These are phyloP conservation scores for Pichia nakasei DNA, from an alignment of 805 yeast species.

Conservation along the genomic window DNA sequence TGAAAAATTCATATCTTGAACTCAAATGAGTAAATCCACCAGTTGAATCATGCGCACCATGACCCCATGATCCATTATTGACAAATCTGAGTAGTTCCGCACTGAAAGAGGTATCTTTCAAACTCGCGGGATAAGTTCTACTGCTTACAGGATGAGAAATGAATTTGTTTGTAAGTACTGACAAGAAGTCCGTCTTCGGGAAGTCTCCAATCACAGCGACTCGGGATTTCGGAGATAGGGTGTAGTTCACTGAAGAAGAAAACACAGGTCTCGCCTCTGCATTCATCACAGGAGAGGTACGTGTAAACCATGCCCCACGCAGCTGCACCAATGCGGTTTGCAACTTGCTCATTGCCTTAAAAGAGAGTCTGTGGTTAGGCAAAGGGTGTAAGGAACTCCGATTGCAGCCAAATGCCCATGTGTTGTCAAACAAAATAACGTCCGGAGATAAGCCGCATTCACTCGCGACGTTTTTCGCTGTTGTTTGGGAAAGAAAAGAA, in stretches of 20 bases:
- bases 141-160: conserved; percentile 43
- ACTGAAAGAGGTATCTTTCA: conserved; percentile 36
- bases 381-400: too few species aligned
- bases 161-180: conserved; percentile 47
- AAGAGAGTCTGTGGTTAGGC: too few species aligned
- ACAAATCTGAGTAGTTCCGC: conserved; percentile 31
- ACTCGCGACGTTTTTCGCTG: too few species aligned
- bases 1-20: conserved; percentile 81
- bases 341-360: background rate
- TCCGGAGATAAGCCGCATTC: too few species aligned
- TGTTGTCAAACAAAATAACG: too few species aligned
- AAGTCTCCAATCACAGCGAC: conserved; percentile 51
- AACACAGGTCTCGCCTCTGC: conserved; percentile 23
- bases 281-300: too few species aligned
- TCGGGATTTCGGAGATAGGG: conserved; percentile 30
- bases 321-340: background rate
- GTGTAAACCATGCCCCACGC: background rate
- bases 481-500: too few species aligned
- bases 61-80: conserved; percentile 28
- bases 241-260: conserved; percentile 32
- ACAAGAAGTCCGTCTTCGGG: conserved; percentile 44
- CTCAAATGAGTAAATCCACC: conserved; percentile 63
- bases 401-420: too few species aligned
- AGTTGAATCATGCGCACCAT: conserved; percentile 28
- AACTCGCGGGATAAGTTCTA: conserved; percentile 45